Evolutionary conservation across 2,329 filamentous ascomycete species (phyloP), one percentile per base, ranked within the genome.

Genomic region (Trichoderma simmonsii): DNA sequence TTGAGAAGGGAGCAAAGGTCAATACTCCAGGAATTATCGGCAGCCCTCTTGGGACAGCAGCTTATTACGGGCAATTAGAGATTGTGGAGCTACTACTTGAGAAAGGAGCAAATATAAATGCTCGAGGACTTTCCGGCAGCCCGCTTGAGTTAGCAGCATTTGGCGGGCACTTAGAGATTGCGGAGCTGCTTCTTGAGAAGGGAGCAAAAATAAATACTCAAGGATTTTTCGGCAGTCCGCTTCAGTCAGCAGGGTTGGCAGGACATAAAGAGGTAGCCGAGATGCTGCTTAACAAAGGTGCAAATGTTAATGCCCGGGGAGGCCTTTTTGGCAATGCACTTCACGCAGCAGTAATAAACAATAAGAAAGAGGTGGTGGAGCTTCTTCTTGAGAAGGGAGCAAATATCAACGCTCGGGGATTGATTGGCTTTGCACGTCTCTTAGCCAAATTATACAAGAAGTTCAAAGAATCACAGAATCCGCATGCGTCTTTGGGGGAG

Each of bases 341-440:
- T 4, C 39, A 4, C 2, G 39, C 1, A n/a, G 39, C 39, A 9
- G 39, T 3, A 8, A 2, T 9, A 3, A 2, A 0, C 0, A 7
- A 8, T 7, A 4, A 43, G 1, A 43, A 1, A 4, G 39, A n/a
- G 6, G 2, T n/a, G 6, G 39, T n/a, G 3, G 18, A 43, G 15
- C 1, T 43, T 1, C 39, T 43, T 43, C 39, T 43, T n/a, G 1
- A 9, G 18, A n/a, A 43, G 3, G 39, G 39, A 9, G 39, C 39
- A 43, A n/a, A 43, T 9, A 9, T 9, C 18, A 43, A 43, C 6
- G 14, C 14, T 3, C 14, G 30, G 4, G 26, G 26, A 26, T n/a
- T n/a, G n/a, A n/a, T n/a, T n/a, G n/a, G n/a, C n/a, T n/a, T n/a
- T n/a, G n/a, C n/a, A n/a, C n/a, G n/a, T n/a, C n/a, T n/a, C n/a